These are phyloP conservation scores for Leishmania tarentolae DNA, from an alignment of 208 protist species.

Conservation along the genomic window DNA sequence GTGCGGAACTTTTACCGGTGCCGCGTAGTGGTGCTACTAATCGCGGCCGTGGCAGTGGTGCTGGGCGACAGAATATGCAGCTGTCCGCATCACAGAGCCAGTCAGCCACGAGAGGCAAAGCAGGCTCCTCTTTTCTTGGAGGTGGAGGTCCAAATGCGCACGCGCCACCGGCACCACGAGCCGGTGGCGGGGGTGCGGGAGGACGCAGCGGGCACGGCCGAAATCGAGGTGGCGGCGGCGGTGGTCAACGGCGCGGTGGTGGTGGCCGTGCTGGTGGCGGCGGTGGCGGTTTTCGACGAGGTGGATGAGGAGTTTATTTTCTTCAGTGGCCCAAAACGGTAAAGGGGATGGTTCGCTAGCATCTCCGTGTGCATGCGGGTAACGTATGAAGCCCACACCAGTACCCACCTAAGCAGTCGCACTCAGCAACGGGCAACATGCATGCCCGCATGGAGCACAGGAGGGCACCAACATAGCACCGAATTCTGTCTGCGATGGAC, in stretches of 20 bases:
- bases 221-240: constrained; percentile 5
- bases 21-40: background rate
- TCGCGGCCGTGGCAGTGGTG: background rate
- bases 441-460: background rate
- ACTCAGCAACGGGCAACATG: background rate
- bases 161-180: background rate
- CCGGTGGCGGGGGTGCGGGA: constrained; percentile 3
- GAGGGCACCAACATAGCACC: background rate
- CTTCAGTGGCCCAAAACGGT: background rate
- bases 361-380: background rate
- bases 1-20: no score
- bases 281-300: constrained; percentile 6
- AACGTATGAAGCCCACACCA: background rate
- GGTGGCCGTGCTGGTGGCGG: constrained; percentile 21
- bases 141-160: constrained; percentile 3
- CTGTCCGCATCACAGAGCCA: background rate
- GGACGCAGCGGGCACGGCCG: constrained; percentile 17
- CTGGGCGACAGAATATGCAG: background rate
- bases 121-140: background rate
- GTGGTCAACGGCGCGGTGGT: constrained; percentile 19
- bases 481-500: background rate
- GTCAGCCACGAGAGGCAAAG: background rate
- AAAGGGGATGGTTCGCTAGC: background rate
- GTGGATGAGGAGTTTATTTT: constrained; percentile 4
- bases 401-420: background rate